Conservation (phyloP, 768 basidiomycete species). For the Trametes maxima region DNA sequence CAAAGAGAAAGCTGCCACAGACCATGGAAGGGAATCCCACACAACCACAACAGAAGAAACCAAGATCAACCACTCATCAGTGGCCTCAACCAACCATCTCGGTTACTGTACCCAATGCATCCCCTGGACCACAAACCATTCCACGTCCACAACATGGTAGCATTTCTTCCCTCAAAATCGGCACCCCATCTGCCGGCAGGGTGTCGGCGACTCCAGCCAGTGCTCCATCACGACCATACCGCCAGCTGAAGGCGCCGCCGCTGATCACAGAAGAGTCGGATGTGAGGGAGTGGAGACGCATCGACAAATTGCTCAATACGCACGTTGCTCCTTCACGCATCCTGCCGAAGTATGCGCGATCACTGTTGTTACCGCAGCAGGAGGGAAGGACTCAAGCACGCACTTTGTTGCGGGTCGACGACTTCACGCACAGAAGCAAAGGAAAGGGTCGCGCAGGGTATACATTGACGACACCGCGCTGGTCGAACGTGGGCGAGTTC, state of each 20-base stretch:
- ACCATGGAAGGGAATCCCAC: too few species aligned
- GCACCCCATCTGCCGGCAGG: neutral
- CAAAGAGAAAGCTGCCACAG: too few species aligned
- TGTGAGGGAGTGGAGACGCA: constrained; percentile 8
- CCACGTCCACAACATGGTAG: neutral
- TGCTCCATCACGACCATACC: neutral
- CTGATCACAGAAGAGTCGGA: constrained; percentile 8
- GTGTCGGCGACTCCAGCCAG: neutral
- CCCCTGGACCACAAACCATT: neutral
- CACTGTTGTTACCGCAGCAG: neutral
- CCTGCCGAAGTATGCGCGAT: constrained; percentile 7
- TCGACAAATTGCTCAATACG: constrained; percentile 21
- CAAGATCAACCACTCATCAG: too few species aligned
- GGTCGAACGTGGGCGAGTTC: constrained; percentile 25
- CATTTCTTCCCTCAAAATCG: neutral
- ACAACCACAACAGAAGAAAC: too few species aligned
- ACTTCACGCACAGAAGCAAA: constrained; percentile 1
- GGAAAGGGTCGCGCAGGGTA: constrained; percentile 15
- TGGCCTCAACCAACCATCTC: too few species aligned
- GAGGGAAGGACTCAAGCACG: neutral
- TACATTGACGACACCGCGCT: constrained; percentile 12
- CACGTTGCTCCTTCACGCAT: constrained; percentile 14
- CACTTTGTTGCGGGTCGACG: neutral
- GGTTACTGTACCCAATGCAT: too few species aligned
- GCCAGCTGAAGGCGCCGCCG: neutral